These are phyloP conservation scores for Hyaloscypha variabilis DNA, from an alignment of 495 filamentous ascomycete genomes.

Conservation along the genomic window DNA sequence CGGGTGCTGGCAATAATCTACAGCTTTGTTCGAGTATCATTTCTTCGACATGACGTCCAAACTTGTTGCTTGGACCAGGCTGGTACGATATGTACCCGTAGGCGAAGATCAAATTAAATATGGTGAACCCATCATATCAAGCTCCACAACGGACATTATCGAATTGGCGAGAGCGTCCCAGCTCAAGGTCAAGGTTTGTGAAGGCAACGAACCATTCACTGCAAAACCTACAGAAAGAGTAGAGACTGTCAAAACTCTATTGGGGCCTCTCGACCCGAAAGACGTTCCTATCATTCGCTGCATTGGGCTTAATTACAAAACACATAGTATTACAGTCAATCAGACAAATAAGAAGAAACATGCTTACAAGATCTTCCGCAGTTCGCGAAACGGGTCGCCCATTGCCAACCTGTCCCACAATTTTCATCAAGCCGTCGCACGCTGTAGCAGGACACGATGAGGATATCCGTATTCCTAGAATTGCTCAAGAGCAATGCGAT, in stretches of 20 bases:
- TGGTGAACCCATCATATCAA: neutral
- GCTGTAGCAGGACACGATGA: neutral
- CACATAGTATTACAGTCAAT: conserved; percentile 38
- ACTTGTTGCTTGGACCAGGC: neutral
- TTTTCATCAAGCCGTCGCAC: conserved; percentile 4
- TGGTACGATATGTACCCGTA: neutral
- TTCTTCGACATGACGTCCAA: too few species aligned
- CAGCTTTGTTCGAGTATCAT: too few species aligned
- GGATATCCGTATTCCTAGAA: conserved; percentile 41
- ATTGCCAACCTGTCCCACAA: neutral
- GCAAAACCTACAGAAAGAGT: neutral
- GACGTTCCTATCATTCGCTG: conserved; percentile 42
- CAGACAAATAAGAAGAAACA: neutral
- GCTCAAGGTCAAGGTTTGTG: neutral
- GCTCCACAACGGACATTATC: neutral
- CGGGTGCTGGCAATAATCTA: too few species aligned
- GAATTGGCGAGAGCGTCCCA: neutral
- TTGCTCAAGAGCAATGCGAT: conserved; percentile 50
- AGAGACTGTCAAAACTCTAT: neutral
- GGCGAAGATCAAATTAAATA: neutral
- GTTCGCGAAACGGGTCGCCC: neutral
- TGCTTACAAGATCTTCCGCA: neutral
- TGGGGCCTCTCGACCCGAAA: conserved; percentile 19
- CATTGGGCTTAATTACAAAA: conserved; percentile 43
- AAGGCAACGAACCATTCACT: neutral